These are phyloP conservation scores for Syzygium jambos DNA, from an alignment of 345 rosid genomes.

Conservation along the genomic window DNA sequence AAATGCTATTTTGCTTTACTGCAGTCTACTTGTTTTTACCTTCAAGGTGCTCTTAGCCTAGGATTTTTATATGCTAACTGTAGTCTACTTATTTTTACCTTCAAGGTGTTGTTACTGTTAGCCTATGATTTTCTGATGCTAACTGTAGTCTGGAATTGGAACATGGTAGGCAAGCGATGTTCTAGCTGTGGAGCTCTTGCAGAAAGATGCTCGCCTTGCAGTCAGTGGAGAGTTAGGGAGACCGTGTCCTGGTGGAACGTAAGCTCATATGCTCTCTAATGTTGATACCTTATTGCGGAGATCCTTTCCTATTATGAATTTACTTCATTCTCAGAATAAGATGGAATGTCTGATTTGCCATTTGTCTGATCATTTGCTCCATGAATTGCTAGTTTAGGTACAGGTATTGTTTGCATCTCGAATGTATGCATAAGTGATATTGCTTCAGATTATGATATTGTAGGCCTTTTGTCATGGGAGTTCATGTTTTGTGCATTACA, in stretches of 20 bases:
- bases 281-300: neutral
- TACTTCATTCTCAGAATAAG: neutral
- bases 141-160: neutral
- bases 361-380: neutral
- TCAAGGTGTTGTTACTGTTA: neutral
- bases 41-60: neutral
- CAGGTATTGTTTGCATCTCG: neutral
- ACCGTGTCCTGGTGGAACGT: conserved; percentile 91
- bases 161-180: conserved; percentile 82
- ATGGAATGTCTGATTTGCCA: neutral
- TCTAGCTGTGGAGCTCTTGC: conserved; percentile 93
- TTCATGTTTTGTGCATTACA: neutral
- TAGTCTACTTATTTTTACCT: neutral
- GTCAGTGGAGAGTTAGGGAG: conserved; percentile 77
- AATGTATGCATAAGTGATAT: neutral
- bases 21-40: neutral
- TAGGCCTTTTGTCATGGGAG: neutral
- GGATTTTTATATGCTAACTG: neutral
- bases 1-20: neutral
- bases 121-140: neutral
- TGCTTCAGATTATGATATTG: neutral
- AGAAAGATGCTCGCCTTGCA: conserved; percentile 87
- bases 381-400: neutral
- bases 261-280: conserved; percentile 9
- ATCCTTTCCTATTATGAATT: neutral